phyloP scores from a whole-genome alignment of 805 yeast genomes.

The Wilhelminamyces savonicus region DNA sequence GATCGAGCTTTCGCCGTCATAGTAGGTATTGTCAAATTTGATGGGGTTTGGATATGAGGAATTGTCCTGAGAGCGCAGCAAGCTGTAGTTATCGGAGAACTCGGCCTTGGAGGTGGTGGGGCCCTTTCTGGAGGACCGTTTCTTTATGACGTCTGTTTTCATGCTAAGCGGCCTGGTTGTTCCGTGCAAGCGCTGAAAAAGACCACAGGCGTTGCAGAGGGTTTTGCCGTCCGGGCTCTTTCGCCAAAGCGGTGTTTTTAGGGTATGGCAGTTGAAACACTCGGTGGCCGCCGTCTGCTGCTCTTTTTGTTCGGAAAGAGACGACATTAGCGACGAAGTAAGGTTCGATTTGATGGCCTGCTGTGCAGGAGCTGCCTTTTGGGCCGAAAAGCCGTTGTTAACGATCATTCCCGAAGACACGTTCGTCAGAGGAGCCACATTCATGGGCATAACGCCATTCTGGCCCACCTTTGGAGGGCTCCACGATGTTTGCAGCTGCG shows the following conservation, averaged over 20 bases:
- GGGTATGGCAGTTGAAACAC: slow-evolving; percentile 53
- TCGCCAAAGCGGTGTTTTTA: slow-evolving; percentile 59
- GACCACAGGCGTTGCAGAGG: slow-evolving; percentile 59
- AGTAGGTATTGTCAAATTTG: too few relatives aligned
- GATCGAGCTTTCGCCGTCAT: too few relatives aligned
- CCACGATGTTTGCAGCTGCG: too few relatives aligned
- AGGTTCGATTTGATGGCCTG: slow-evolving; percentile 7
- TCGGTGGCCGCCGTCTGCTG: slow-evolving; percentile 20
- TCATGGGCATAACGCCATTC: too few relatives aligned
- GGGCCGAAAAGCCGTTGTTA: background rate
- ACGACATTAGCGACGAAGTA: slow-evolving; percentile 7
- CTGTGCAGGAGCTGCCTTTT: background rate
- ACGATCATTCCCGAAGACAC: background rate
- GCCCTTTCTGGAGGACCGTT: slow-evolving; percentile 46
- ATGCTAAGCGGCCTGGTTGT: slow-evolving; percentile 54
- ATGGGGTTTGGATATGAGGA: too few relatives aligned
- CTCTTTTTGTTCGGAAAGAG: slow-evolving; percentile 1
- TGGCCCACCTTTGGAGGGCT: too few relatives aligned
- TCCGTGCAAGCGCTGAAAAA: slow-evolving; percentile 55
- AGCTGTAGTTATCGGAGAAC: too few relatives aligned
- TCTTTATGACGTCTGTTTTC: slow-evolving; percentile 53
- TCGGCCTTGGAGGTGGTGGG: too few relatives aligned
- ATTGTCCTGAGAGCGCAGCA: too few relatives aligned
- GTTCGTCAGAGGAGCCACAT: background rate
- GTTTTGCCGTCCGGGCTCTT: slow-evolving; percentile 55